phyloP scores from a whole-genome alignment of 768 basidiomycete genomes.

The Clitopilus hobsonii region DNA sequence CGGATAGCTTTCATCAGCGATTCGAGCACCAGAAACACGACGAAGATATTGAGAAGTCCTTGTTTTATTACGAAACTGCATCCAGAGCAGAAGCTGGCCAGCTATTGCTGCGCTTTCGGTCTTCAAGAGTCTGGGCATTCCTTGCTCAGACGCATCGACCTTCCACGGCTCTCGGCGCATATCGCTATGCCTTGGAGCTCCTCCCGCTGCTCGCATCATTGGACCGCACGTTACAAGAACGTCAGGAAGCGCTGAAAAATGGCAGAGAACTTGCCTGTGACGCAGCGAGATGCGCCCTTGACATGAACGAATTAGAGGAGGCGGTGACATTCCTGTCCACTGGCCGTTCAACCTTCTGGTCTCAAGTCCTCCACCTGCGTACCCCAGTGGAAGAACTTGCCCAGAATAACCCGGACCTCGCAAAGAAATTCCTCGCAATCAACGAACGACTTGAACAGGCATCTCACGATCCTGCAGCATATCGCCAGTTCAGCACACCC shows the following conservation, averaged over 20 bases:
- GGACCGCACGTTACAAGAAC: neutral
- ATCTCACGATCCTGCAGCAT: neutral
- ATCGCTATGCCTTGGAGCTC: neutral
- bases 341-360: conserved; percentile 28
- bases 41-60: neutral
- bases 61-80: neutral
- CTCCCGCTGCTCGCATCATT: neutral
- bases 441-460: neutral
- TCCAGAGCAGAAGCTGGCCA: neutral
- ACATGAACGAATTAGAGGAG: conserved; percentile 9
- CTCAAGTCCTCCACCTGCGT: conserved; percentile 13
- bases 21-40: too few species aligned
- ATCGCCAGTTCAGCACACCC: too few species aligned
- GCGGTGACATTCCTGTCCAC: conserved; percentile 26
- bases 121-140: neutral
- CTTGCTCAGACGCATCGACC: neutral
- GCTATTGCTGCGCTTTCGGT: neutral
- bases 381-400: neutral
- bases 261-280: neutral
- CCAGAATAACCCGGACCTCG: neutral
- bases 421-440: neutral
- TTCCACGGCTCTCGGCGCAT: neutral
- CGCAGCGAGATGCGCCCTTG: neutral
- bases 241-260: neutral
- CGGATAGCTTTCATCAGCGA: too few species aligned